phyloP scores from a whole-genome alignment of 2,329 filamentous ascomycete genomes.

The Parasarocladium wereldwijsianum region DNA sequence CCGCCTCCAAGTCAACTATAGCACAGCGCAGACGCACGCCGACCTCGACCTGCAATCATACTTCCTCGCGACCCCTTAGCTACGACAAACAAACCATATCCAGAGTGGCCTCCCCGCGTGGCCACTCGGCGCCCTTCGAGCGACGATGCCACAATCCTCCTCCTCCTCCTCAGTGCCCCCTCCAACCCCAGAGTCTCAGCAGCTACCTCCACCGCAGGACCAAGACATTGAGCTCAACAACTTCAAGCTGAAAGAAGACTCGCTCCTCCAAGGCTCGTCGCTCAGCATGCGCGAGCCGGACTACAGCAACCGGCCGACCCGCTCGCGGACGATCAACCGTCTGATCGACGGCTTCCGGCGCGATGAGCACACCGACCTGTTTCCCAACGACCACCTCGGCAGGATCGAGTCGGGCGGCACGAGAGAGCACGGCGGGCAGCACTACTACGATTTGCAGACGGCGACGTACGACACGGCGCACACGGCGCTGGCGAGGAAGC shows the following conservation, averaged over 20 bases:
- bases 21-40: too few relatives aligned
- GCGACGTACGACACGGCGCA: constrained; percentile 61
- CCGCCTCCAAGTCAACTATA: too few relatives aligned
- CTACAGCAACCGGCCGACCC: constrained; percentile 22
- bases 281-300: constrained; percentile 36
- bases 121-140: too few relatives aligned
- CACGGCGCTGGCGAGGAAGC: constrained; percentile 57
- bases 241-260: constrained; percentile 44
- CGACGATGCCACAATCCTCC: too few relatives aligned
- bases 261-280: constrained; percentile 31
- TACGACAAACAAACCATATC: too few relatives aligned
- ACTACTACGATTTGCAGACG: constrained; percentile 39
- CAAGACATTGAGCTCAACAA: constrained; percentile 38
- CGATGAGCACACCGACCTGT: constrained; percentile 36
- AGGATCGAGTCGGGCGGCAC: constrained; percentile 14
- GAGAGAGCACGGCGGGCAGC: constrained; percentile 22
- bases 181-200: neutral
- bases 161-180: too few relatives aligned
- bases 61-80: too few relatives aligned
- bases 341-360: constrained; percentile 49
- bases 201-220: constrained; percentile 16
- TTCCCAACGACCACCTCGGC: constrained; percentile 26
- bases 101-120: too few relatives aligned
- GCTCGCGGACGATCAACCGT: constrained; percentile 20
- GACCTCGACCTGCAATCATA: too few relatives aligned